Base-by-base conservation (phyloP, 2,329 filamentous ascomycete species). In the Davidsoniella eucalypti region DNA sequence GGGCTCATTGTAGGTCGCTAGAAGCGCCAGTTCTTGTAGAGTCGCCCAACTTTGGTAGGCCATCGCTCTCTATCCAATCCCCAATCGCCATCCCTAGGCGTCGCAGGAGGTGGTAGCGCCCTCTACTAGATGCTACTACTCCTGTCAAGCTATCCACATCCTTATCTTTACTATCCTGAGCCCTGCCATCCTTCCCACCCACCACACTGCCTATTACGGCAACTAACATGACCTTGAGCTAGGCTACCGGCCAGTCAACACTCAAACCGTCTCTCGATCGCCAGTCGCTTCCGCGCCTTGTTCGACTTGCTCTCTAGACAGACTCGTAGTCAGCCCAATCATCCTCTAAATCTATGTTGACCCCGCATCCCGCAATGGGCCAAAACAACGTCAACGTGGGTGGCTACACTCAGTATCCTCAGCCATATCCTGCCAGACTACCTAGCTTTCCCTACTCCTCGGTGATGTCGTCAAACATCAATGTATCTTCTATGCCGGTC, bases 121-220 rank as follows among this genome's bases (percentile, higher is more conserved):
- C 23, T 33, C 25, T 33, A 33, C 29, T 33, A 33, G 25, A 45
- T 33, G 29, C 12, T 33, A 33, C 29, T 33, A 33, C 29, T 33
- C 29, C 29, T 33, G 8, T 33, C 29, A 33, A 33, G 29, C 47
- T 21, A 21, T 29, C 37, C 47, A 23, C 21, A 49, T 21, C 40
- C 40, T 41, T 29, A 43, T 49, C 47, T 39, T 44, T 44, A 18
- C 18, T 26, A 33, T 33, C 29, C 29, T 33, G 29, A 33, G 29
- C 12, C 25, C 17, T 16, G 17, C 23, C 43, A 21, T 37, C 44
- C 33, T 47, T 37, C 12, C 21, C 25, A 38, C 47, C 25, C n/a
- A 38, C 23, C 47, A 14, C 25, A 49, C 38, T 49, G 40, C 47
- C 47, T 43, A 43, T 49, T 49, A 49, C 40, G 47, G 47, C 39